Evolutionary conservation across 2,329 filamentous ascomycete genomes (phyloP).

Genomic region (Apiospora marii): DNA sequence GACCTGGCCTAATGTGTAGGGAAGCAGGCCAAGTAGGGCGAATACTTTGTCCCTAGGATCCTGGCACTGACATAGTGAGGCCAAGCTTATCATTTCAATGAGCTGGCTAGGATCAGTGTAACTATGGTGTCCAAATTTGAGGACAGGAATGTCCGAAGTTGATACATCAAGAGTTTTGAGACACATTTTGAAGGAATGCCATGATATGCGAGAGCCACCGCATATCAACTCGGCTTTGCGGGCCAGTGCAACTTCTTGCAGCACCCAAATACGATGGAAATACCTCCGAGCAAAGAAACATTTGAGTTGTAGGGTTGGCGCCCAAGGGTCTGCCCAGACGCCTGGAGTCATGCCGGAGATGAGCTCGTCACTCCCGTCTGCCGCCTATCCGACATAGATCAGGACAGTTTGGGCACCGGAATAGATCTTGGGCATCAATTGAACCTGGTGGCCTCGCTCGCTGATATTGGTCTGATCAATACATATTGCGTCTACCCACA

Average conservation of each 20-base stretch:
- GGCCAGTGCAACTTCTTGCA: neutral
- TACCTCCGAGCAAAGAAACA: neutral
- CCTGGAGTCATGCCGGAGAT: neutral
- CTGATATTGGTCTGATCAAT: neutral
- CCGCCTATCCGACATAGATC: neutral
- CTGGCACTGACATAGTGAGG: neutral
- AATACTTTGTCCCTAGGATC: neutral
- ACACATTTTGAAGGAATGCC: neutral
- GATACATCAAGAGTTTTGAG: fast-evolving
- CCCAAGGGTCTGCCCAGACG: neutral
- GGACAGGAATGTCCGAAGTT: neutral
- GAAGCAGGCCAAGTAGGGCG: neutral
- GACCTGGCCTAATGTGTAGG: neutral
- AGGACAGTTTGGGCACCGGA: neutral
- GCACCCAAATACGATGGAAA: neutral
- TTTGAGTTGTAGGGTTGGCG: neutral
- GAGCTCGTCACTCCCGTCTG: neutral
- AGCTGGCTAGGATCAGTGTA: neutral
- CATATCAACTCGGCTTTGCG: neutral
- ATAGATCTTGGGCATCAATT: neutral
- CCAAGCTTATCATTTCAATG: neutral
- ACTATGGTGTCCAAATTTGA: neutral
- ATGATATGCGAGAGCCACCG: neutral
- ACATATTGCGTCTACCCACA: neutral
- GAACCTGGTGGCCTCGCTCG: neutral